Evolutionary conservation across 2,329 filamentous ascomycete species (phyloP).

Genomic region (Monosporascus sp.): DNA sequence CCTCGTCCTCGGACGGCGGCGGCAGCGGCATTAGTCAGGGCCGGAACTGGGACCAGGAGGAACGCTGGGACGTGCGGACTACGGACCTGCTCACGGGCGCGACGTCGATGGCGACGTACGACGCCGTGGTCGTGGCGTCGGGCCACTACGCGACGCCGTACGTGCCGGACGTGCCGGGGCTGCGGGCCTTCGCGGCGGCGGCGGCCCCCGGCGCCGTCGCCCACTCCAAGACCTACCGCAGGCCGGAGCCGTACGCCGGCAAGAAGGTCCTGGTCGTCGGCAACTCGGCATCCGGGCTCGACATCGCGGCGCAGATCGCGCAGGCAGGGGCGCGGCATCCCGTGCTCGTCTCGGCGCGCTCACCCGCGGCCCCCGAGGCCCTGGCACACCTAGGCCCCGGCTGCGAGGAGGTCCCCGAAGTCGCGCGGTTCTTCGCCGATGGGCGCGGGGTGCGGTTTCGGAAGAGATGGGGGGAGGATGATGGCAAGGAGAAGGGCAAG

Average conservation of each 20-base stretch:
- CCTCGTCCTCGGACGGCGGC: neutral
- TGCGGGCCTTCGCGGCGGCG: slow-evolving; percentile 52
- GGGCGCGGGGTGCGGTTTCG: slow-evolving; percentile 58
- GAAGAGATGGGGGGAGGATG: neutral
- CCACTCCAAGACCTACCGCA: slow-evolving; percentile 79
- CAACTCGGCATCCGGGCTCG: slow-evolving; percentile 77
- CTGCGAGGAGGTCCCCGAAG: slow-evolving; percentile 51
- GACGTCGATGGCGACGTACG: slow-evolving; percentile 49
- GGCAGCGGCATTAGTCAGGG: neutral
- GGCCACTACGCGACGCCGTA: slow-evolving; percentile 70
- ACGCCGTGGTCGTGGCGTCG: slow-evolving; percentile 70
- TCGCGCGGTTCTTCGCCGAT: slow-evolving; percentile 50
- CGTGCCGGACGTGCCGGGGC: slow-evolving; percentile 58
- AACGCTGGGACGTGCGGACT: slow-evolving; percentile 56
- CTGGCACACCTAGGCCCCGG: slow-evolving; percentile 35
- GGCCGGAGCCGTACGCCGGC: slow-evolving; percentile 53
- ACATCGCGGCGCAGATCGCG: slow-evolving; percentile 72
- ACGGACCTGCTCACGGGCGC: slow-evolving; percentile 42
- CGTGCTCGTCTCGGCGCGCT: slow-evolving; percentile 61
- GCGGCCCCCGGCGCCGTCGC: slow-evolving; percentile 56
- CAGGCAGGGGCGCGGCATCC: slow-evolving; percentile 52
- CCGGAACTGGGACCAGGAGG: slow-evolving; percentile 28
- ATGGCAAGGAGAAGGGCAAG: neutral
- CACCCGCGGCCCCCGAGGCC: slow-evolving; percentile 40
- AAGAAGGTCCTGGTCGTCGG: slow-evolving; percentile 82